Evolutionary conservation across 306 rosid genomes (phyloP), one percentile per base, ranked within the genome.

Genomic region (Begonia masoniana): DNA sequence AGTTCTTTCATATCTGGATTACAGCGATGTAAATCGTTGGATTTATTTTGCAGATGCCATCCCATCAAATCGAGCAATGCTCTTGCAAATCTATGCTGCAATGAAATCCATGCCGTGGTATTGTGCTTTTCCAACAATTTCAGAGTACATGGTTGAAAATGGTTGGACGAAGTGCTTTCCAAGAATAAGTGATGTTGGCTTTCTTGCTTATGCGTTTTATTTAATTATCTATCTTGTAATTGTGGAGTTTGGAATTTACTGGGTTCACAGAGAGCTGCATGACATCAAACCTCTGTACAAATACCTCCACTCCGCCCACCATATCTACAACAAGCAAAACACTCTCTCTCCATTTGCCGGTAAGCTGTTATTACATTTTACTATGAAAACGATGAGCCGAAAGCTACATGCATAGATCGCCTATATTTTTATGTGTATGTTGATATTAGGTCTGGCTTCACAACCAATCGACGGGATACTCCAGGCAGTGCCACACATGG

Each of bases 291-390:
- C 97, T 49, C 85, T 91, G 36, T 91, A 91, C 72, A 91, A 83
- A 53, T 61, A 81, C 74, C 96, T 91, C 48, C 97, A 91, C 55
- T 82, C 87, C 51, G 80, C 87, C 7, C 97, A 85, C 71, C 97
- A 91, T 70, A 58, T 78, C 65, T 91, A 85, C 82, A 91, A 91
- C 75, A 91, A 83, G 73, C 95, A 81, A 72, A 83, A 77, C 49
- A 85, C 92, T 61, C 96, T 91, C 66, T 91, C 96, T 59, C 96
- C 97, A 16, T 91, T 91, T 64, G 97, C 97, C 12, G 96, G 97
- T 83, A 63, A 75, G 85, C 35, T 26, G 35, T 26, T 26, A 26
- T 26, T 26, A 2, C 35, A 6, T 3, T 26, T 26, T 26, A 26
- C 35, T 26, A 26, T 26, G 6, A 3, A 26, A 26, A 26, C 35